Evolutionary conservation across 257 asterid genomes (phyloP).

Genomic region (Hygrophila difformis): DNA sequence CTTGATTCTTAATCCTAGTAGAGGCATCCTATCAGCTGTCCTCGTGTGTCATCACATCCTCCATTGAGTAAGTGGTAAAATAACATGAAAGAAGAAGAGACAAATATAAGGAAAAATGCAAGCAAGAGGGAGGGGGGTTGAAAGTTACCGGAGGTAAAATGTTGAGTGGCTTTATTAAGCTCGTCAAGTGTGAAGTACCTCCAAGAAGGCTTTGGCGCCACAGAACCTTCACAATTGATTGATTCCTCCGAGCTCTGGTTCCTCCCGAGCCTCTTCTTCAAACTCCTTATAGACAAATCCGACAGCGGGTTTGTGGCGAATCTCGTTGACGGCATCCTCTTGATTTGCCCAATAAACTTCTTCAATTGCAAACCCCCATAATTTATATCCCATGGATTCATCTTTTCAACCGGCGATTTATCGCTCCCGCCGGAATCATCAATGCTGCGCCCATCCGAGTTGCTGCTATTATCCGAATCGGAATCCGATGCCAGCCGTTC

Average conservation of each 20-base stretch:
- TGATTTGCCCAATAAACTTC: constrained; percentile 45
- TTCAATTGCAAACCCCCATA: constrained; percentile 47
- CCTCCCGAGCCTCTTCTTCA: constrained; percentile 37
- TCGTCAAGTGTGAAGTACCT: constrained; percentile 54
- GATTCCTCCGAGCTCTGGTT: constrained; percentile 36
- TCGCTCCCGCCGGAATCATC: constrained; percentile 30
- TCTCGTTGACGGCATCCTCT: constrained; percentile 38
- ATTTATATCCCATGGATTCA: constrained; percentile 18
- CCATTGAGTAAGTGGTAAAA: too few relatives aligned
- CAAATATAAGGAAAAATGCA: neutral
- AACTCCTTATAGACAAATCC: constrained; percentile 32
- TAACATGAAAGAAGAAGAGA: too few relatives aligned
- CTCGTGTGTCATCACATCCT: too few relatives aligned
- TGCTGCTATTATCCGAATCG: constrained; percentile 24
- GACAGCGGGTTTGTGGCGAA: constrained; percentile 32
- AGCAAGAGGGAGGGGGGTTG: too few relatives aligned
- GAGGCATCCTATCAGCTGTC: too few relatives aligned
- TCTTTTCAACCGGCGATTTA: constrained; percentile 11
- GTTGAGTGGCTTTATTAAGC: constrained; percentile 58
- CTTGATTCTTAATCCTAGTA: too few relatives aligned
- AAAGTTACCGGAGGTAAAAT: neutral
- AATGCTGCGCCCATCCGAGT: constrained; percentile 17
- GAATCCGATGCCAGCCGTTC: constrained; percentile 44
- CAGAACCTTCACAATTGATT: constrained; percentile 42
- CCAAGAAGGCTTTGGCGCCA: constrained; percentile 77